A percentile compares a stretch with the other conserved stretches of the same genome.
Evolutionary conservation across 2,329 filamentous ascomycete species (phyloP).

Genomic region (Colletotrichum aenigma): DNA sequence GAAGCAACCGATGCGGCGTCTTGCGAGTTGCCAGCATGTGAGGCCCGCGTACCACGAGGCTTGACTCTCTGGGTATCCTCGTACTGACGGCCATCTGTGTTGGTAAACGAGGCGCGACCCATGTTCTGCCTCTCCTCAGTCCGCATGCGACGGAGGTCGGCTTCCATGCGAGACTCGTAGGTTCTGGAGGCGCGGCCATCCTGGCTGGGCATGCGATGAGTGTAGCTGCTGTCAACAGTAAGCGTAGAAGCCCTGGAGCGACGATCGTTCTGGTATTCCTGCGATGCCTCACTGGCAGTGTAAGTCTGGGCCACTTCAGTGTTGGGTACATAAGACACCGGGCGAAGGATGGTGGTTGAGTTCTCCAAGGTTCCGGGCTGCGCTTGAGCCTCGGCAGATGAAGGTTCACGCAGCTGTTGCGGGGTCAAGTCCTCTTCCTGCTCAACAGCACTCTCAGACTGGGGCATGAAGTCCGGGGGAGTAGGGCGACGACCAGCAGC

Average conservation of each 20-base stretch:
- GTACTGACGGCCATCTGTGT: background rate
- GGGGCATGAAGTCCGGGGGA: conserved; percentile 1
- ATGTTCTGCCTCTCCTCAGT: background rate
- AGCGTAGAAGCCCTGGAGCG: background rate
- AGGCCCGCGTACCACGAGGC: background rate
- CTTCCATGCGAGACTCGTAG: background rate
- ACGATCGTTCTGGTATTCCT: background rate
- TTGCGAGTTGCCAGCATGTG: background rate
- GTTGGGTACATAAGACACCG: background rate
- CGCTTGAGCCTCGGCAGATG: background rate
- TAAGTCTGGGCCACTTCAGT: background rate
- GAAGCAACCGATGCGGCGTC: background rate
- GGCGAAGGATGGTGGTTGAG: background rate
- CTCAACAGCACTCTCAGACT: background rate
- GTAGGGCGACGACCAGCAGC: background rate
- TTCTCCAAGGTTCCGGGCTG: background rate
- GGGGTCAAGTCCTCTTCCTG: background rate
- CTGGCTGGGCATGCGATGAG: background rate
- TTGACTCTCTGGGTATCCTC: background rate
- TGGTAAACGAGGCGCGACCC: background rate
- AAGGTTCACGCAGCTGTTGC: background rate
- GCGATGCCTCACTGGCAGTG: background rate
- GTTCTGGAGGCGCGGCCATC: background rate
- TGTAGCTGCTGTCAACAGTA: background rate
- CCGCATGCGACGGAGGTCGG: background rate